Percentiles rank a stretch among this genome's conserved stretches.
Evolutionary conservation across 306 rosid genomes (phyloP).

Genomic region (barrel medic (Medicago truncatula)): MtrunA17r5.0-ANR NC_053044.1:52288501-52289000

Average conservation of each 20-base stretch:
- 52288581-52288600: slow-evolving; percentile 9
- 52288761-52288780: slow-evolving; percentile 49
- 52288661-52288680: too few relatives aligned
- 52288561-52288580: slow-evolving; percentile 11
- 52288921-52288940: slow-evolving; percentile 11
- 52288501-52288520: background rate
- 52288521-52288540: slow-evolving; percentile 24
- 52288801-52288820: slow-evolving; percentile 84
- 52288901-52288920: slow-evolving; percentile 5
- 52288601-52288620: slow-evolving; percentile 12
- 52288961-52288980: slow-evolving; percentile 1
- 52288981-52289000: background rate
- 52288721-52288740: slow-evolving; percentile 11
- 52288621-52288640: slow-evolving; percentile 18
- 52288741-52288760: slow-evolving; percentile 23
- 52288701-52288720: slow-evolving; percentile 22
- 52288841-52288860: slow-evolving; percentile 37
- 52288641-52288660: background rate
- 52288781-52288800: slow-evolving; percentile 99
- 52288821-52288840: slow-evolving; percentile 68
- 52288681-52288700: slow-evolving; percentile 4
- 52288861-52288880: background rate
- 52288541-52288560: slow-evolving; percentile 16
- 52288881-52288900: too few relatives aligned
- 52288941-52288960: slow-evolving; percentile 26